Evolutionary conservation across 208 protist genomes (phyloP).

Genomic region (Kentomonas sorsogonicus): DNA sequence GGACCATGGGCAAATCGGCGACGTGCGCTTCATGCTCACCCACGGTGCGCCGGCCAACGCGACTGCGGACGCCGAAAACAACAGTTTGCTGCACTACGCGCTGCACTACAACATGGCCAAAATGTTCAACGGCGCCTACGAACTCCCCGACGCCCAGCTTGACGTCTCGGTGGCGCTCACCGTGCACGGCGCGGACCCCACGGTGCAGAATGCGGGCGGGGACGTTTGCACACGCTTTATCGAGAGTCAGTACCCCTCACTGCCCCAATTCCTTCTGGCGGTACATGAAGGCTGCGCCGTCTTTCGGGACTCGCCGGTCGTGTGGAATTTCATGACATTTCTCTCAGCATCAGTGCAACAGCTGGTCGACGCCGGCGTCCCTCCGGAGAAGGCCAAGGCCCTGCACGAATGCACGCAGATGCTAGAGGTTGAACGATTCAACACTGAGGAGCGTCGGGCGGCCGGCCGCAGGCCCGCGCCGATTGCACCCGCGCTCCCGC

Average conservation of each 20-base stretch:
- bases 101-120: slow-evolving; percentile 53
- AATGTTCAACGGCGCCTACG: slow-evolving; percentile 48
- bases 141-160: slow-evolving; percentile 51
- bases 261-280: slow-evolving; percentile 22
- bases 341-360: slow-evolving; percentile 13
- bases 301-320: slow-evolving; percentile 15
- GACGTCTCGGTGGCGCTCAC: slow-evolving; percentile 53
- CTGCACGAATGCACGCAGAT: slow-evolving; percentile 18
- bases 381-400: slow-evolving; percentile 13
- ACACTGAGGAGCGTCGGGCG: no score
- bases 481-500: no score
- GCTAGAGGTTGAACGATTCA: no score
- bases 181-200: slow-evolving; percentile 24
- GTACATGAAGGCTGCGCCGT: slow-evolving; percentile 22
- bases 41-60: slow-evolving; percentile 21
- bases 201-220: slow-evolving; percentile 26
- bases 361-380: slow-evolving; percentile 21
- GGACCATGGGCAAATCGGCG: slow-evolving; percentile 34
- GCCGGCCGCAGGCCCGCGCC: no score
- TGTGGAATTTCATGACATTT: slow-evolving; percentile 54
- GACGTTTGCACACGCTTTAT: slow-evolving; percentile 25
- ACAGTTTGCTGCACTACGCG: slow-evolving; percentile 54
- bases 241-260: slow-evolving; percentile 24
- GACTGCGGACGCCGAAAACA: slow-evolving; percentile 26
- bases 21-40: slow-evolving; percentile 41